These are phyloP conservation scores for Phytophthora citricola DNA, from an alignment of 352 stramenopile species.

Conservation along the genomic window DNA sequence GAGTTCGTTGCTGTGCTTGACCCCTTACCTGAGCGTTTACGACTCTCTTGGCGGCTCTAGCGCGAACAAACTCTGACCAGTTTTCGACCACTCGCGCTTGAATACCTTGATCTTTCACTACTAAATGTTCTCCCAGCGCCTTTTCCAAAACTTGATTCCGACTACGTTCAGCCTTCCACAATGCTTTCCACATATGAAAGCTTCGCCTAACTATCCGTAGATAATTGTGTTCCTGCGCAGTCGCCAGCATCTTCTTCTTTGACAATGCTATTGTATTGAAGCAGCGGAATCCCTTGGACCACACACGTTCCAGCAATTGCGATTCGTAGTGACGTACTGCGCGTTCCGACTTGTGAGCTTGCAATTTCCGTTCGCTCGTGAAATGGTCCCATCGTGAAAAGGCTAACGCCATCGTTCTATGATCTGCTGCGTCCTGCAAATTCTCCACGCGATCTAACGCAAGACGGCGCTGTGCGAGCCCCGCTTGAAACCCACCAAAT, in stretches of 20 bases:
- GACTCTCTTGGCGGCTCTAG: slow-evolving; percentile 31
- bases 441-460: slow-evolving; percentile 16
- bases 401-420: slow-evolving; percentile 6
- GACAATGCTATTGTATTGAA: slow-evolving; percentile 9
- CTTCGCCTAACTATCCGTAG: slow-evolving; percentile 3
- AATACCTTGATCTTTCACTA: slow-evolving; percentile 1
- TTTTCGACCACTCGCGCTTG: slow-evolving; percentile 17
- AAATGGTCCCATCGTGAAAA: slow-evolving; percentile 34
- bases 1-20: slow-evolving; percentile 29
- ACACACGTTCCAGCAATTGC: slow-evolving; percentile 30
- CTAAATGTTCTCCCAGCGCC: slow-evolving; percentile 9
- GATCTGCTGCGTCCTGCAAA: slow-evolving; percentile 28
- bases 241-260: slow-evolving; percentile 18
- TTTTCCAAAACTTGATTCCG: slow-evolving; percentile 7
- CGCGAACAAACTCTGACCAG: slow-evolving; percentile 32
- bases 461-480: slow-evolving; percentile 10
- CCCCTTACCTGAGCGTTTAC: slow-evolving; percentile 45
- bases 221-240: slow-evolving; percentile 12
- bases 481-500: slow-evolving; percentile 22
- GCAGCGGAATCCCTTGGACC: slow-evolving; percentile 26
- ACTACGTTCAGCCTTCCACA: slow-evolving; percentile 18
- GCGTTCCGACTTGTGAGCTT: slow-evolving; percentile 21
- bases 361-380: slow-evolving; percentile 25
- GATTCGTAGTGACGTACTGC: slow-evolving; percentile 22
- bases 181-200: slow-evolving; percentile 26